These are phyloP conservation scores for Hibiscus tridactylites DNA, from an alignment of 345 rosid species.

Conservation along the genomic window DNA sequence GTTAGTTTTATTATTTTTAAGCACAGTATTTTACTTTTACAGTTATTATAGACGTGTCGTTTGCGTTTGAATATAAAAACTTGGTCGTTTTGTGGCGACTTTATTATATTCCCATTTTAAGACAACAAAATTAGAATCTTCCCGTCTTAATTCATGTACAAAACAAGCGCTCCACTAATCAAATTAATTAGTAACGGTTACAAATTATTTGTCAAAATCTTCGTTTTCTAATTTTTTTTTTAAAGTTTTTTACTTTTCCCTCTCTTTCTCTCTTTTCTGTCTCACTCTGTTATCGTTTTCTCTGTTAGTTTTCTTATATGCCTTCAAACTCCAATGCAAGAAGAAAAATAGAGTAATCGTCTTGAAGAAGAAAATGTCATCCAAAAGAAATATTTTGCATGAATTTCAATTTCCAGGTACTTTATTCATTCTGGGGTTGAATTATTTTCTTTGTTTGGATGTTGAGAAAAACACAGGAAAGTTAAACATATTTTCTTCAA, in stretches of 20 bases:
- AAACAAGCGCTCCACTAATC: not conserved
- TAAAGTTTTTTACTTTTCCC: not conserved
- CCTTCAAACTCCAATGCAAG: not conserved
- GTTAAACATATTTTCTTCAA: not conserved
- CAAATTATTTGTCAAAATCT: not conserved
- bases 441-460: not conserved
- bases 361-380: conserved; percentile 4
- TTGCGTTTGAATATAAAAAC: not conserved
- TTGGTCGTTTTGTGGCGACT: not conserved
- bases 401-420: conserved; percentile 17
- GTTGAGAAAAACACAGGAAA: not conserved
- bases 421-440: not conserved
- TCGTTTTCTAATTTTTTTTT: not conserved
- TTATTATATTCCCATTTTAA: not conserved
- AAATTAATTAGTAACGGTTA: not conserved
- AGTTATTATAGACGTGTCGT: not conserved
- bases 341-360: not conserved
- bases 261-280: not conserved
- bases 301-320: not conserved
- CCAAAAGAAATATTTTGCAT: not conserved
- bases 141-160: not conserved
- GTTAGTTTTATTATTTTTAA: too few species aligned
- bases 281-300: not conserved
- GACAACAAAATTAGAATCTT: not conserved
- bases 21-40: too few species aligned